Evolutionary conservation across 2,329 filamentous ascomycete species (phyloP).

Genomic region (Colletotrichum sp.): DNA sequence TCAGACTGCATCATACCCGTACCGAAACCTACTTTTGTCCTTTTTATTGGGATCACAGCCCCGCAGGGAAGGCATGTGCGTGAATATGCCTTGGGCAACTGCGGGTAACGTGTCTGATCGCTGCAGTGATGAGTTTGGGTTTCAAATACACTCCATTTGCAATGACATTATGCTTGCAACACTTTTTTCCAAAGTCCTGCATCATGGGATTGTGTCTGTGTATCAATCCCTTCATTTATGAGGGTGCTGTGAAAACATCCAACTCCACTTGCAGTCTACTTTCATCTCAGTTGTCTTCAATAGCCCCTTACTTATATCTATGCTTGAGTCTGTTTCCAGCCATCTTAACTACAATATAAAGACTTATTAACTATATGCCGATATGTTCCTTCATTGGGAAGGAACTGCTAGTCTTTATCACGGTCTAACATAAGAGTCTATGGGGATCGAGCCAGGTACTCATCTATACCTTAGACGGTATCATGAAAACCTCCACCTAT

Average conservation of each 20-base stretch:
- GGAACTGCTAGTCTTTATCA: too few species aligned
- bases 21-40: rapidly evolving
- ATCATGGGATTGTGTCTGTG: background rate
- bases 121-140: background rate
- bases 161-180: background rate
- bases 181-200: background rate
- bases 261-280: background rate
- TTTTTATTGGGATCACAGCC: background rate
- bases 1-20: background rate
- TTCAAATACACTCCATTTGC: background rate
- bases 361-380: background rate
- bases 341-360: background rate
- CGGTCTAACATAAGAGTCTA: background rate
- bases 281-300: background rate
- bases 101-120: background rate
- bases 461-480: too few species aligned
- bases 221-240: rapidly evolving
- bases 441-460: too few species aligned
- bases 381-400: background rate
- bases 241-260: background rate
- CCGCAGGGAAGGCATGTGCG: background rate
- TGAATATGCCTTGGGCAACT: background rate
- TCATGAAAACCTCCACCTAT: too few species aligned
- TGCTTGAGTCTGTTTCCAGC: background rate
- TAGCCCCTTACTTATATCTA: background rate